These are phyloP conservation scores for Fusarium sp. DNA, from an alignment of 2,329 filamentous ascomycete genomes.

Conservation along the genomic window DNA sequence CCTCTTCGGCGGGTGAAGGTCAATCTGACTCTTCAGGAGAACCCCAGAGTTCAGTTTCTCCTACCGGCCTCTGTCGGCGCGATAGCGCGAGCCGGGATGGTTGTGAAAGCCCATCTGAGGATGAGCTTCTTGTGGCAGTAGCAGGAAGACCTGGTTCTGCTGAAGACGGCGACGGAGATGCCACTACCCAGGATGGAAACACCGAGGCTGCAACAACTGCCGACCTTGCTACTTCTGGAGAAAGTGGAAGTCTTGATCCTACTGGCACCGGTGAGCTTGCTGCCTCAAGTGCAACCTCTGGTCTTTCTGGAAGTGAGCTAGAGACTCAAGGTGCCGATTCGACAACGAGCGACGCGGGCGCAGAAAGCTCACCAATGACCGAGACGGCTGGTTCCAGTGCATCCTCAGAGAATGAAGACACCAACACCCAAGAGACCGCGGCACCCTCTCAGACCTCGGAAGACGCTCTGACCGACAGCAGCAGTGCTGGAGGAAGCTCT, in stretches of 20 bases:
- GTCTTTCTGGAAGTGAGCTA: neutral
- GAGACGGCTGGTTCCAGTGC: neutral
- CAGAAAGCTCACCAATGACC: neutral
- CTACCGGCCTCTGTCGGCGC: too few species aligned
- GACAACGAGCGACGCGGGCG: neutral
- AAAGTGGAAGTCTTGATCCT: neutral
- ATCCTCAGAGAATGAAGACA: neutral
- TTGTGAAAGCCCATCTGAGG: conserved; percentile 2
- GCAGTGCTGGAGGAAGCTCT: neutral
- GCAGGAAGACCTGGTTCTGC: neutral
- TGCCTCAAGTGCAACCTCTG: neutral
- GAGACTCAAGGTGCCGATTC: neutral
- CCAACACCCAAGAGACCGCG: neutral
- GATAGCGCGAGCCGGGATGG: too few species aligned
- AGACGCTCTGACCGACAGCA: neutral
- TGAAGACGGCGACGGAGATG: neutral
- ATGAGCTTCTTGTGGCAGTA: neutral
- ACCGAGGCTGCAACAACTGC: neutral
- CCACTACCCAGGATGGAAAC: neutral
- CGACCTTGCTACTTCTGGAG: neutral
- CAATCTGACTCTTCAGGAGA: neutral
- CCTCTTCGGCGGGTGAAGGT: neutral
- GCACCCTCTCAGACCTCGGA: neutral
- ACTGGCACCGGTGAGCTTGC: neutral
- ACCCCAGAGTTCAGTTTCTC: neutral